Percentiles rank a stretch among this genome's conserved stretches.
Evolutionary conservation across 352 stramenopile genomes (phyloP).

Genomic region (Globisporangium rhizosaccharum): DNA sequence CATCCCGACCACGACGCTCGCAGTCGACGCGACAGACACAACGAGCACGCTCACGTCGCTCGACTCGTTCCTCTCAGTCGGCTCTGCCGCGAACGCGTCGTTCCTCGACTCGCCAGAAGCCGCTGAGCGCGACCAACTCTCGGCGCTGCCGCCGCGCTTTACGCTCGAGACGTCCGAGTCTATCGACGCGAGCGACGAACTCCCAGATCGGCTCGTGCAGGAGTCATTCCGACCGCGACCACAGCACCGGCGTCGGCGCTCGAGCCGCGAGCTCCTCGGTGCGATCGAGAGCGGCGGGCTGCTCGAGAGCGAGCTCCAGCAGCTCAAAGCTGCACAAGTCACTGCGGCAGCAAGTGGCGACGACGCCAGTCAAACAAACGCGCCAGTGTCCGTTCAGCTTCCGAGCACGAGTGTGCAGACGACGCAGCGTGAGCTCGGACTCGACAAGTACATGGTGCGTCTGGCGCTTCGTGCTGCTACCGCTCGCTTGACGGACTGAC

Average conservation of each 20-base stretch:
- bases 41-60: background rate
- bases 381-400: too few species aligned
- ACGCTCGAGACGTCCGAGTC: slow-evolving; percentile 32
- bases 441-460: slow-evolving; percentile 76
- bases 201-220: slow-evolving; percentile 6
- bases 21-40: background rate
- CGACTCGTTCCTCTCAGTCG: slow-evolving; percentile 9
- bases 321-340: slow-evolving; percentile 13
- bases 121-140: slow-evolving; percentile 1
- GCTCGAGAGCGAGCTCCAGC: slow-evolving; percentile 29
- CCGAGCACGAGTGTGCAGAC: slow-evolving; percentile 9
- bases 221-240: slow-evolving; percentile 5
- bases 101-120: slow-evolving; percentile 13
- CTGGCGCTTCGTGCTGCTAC: background rate
- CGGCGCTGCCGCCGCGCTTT: slow-evolving; percentile 16
- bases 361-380: background rate
- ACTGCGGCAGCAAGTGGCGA: background rate
- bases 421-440: slow-evolving; percentile 49
- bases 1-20: background rate
- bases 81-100: slow-evolving; percentile 6
- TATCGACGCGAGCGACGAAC: slow-evolving; percentile 11
- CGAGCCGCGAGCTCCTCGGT: slow-evolving; percentile 57
- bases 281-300: slow-evolving; percentile 54
- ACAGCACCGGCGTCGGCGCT: slow-evolving; percentile 37
- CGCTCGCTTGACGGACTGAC: background rate